A percentile compares a stretch with the other conserved stretches of the same genome.
Evolutionary conservation across 2,329 filamentous ascomycete genomes (phyloP).

Genomic region (Colletotrichum theobromicola): DNA sequence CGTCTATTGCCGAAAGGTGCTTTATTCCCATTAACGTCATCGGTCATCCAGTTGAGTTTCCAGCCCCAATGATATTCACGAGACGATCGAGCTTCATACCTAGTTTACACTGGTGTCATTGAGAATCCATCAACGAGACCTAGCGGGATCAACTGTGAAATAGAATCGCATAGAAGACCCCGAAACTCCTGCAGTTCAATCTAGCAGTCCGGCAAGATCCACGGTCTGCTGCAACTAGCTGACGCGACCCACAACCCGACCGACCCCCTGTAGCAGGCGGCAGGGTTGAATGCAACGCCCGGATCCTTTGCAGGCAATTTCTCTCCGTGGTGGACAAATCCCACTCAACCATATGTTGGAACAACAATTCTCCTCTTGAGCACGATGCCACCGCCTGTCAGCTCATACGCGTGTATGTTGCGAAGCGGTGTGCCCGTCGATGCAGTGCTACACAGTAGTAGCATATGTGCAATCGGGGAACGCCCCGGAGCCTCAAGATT

Average conservation of each 20-base stretch:
- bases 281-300: background rate
- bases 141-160: fast-evolving
- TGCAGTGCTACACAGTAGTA: background rate
- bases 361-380: background rate
- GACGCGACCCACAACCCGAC: constrained; percentile 1
- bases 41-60: background rate
- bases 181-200: background rate
- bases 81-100: background rate
- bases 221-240: constrained; percentile 3
- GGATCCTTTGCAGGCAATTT: background rate
- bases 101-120: background rate
- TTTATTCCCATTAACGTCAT: background rate
- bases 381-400: background rate
- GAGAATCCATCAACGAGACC: background rate
- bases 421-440: background rate
- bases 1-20: background rate
- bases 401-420: background rate
- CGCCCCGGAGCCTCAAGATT: background rate
- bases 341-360: background rate
- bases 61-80: background rate
- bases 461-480: background rate
- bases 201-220: background rate
- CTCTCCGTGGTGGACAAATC: background rate
- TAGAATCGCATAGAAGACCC: background rate
- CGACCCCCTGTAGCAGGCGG: background rate